Evolutionary conservation across 257 asterid species (phyloP), one percentile per base, ranked within the genome.

Genomic region (Capsicum pubescens): DNA sequence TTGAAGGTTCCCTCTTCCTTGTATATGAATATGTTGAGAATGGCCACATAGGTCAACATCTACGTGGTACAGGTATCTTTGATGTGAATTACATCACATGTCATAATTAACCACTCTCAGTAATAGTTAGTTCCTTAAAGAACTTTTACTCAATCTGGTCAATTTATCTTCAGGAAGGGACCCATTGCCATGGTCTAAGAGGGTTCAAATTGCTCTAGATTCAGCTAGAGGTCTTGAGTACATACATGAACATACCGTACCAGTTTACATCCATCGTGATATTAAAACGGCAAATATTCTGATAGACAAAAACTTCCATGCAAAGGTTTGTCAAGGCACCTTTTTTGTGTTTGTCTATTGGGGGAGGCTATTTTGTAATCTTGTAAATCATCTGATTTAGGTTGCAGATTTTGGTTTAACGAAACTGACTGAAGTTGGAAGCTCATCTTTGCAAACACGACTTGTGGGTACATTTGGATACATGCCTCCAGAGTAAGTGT

Each of bases 141-240:
- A 54, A 13, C 54, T 69, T 54, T 17, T 44, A 80, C 57, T 84
- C 44, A 63, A 86, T 79, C 64, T 87, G 42, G 87, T 70, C 44
- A 59, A 54, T 15, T 77, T 56, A 48, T 87, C 82, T 87, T 79
- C 89, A 94, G 99, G 84, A 63, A 90, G 89, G 91, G 94, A 93
- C 83, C 99, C 99, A 70, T 87, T 95, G 82, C 82, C 98, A 59
- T 95, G 99, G 99, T 61, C 97, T 86, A 88, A 86, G 76, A 91
- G 99, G 91, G 91, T 95, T 85, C 99, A 95, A 87, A 95, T 95
- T 83, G 98, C 99, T 55, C 93, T 94, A 69, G 99, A 95, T 84
- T 95, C 99, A 80, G 99, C 99, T 26, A 92, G 99, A 89, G 99
- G 99, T 81, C 98, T 95, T 50, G 99, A 95, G 85, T 95, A 95